phyloP scores from a whole-genome alignment of 164 flowering plant species.

The Nymphaea colorata region DNA sequence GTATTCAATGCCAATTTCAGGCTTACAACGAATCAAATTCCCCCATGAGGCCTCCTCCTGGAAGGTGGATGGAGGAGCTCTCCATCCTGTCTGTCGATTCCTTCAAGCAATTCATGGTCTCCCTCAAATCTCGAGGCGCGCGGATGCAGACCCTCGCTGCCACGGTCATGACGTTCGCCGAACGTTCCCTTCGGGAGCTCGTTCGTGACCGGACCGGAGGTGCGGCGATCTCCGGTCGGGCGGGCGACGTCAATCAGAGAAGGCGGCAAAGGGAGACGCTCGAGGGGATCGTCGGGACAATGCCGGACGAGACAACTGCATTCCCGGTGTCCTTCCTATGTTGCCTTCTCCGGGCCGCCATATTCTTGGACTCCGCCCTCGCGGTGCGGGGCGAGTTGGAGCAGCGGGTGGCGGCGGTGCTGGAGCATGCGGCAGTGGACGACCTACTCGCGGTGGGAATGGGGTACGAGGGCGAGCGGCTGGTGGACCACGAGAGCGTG shows the following conservation, averaged over 20 bases:
- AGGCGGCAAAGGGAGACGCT: slow-evolving; percentile 29
- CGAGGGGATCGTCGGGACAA: slow-evolving; percentile 44
- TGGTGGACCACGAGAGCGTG: slow-evolving; percentile 82
- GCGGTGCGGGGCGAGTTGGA: slow-evolving; percentile 64
- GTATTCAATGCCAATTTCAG: slow-evolving; percentile 14
- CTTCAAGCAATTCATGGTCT: slow-evolving; percentile 35
- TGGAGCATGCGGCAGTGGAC: slow-evolving; percentile 74
- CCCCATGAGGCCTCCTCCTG: slow-evolving; percentile 67
- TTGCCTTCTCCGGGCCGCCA: slow-evolving; percentile 69
- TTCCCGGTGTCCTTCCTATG: slow-evolving; percentile 69
- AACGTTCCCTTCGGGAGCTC: slow-evolving; percentile 50
- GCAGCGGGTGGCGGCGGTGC: slow-evolving; percentile 44
- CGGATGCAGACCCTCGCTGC: slow-evolving; percentile 44
- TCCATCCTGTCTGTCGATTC: slow-evolving; percentile 37
- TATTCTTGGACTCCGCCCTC: slow-evolving; percentile 34
- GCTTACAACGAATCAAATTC: slow-evolving; percentile 72
- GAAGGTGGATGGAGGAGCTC: slow-evolving; percentile 93
- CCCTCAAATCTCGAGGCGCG: slow-evolving; percentile 58
- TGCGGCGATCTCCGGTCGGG: background rate
- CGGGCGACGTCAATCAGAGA: slow-evolving; percentile 18
- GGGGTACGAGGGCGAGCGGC: slow-evolving; percentile 64
- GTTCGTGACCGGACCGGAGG: slow-evolving; percentile 58
- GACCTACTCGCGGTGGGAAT: slow-evolving; percentile 66
- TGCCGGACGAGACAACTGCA: slow-evolving; percentile 60
- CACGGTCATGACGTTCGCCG: slow-evolving; percentile 63